Base-by-base conservation (phyloP, 768 basidiomycete genomes). In the Lactarius quietus region DNA sequence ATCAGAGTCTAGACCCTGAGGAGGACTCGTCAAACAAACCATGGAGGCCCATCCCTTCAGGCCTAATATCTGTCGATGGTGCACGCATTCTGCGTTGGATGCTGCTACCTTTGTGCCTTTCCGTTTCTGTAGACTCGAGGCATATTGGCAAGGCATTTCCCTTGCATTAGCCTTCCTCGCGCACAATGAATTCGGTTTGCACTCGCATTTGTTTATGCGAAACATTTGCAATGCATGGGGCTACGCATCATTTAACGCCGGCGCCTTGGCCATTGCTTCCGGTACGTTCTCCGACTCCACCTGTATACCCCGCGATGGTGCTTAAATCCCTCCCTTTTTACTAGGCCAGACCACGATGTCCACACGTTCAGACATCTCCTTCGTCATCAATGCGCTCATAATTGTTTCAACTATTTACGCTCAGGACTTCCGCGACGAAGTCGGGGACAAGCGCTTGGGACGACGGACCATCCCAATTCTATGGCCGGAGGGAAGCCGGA, bases 371-470 rank as follows among this genome's bases (percentile, higher is more conserved):
- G 41, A 36, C 6, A 41, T 58, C 36, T 62, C 67, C 39, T 65
- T 77, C 41, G 48, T 65, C 38, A 61, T 72, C 10, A 79, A 76
- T 54, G 65, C 72, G 0, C 58, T 71, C 12, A 73, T 78, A 17
- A 72, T 78, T 9, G 58, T 74, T 48, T 76, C 75, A 9, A 80
- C 79, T 3, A 76, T 78, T 14, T 77, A 79, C 38, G 74, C 75
- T 0, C 74, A 77, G 62, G 77, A 78, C 51, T 78, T 78, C 61
- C 66, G 70, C 2, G 77, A 78, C 33, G 70, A 70, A 23, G 68
- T 70, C 12, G 77, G 77, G 4, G 77, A 78, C 57, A 63, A 61
- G 28, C 65, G 45, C 29, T 65, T 70, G 17, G 76, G 77, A 10
- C 72, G 76, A 36, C 69, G 64, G 14, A 78, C 76, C 0, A 63